Conservation (phyloP, 257 asterid genomes). For the Fraxinus anomala region DNA sequence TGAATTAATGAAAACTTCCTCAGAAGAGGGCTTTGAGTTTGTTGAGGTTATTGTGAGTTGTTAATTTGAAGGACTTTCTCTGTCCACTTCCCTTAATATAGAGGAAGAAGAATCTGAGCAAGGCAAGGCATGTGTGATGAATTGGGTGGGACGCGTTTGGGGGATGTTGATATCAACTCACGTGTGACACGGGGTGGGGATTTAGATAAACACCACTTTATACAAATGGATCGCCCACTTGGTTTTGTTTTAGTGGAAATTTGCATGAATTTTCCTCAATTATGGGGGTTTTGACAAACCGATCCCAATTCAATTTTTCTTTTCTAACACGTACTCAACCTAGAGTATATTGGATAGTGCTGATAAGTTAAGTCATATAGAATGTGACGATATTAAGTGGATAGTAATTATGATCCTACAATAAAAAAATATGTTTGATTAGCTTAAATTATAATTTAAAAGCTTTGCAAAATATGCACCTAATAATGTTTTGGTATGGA, state of each 20-base stretch:
- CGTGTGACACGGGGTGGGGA: background rate
- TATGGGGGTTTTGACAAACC: background rate
- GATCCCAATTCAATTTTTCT: background rate
- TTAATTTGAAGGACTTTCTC: background rate
- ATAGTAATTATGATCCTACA: too few species aligned
- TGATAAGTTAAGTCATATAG: too few species aligned
- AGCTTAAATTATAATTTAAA: too few species aligned
- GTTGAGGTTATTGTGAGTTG: background rate
- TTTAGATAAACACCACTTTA: background rate
- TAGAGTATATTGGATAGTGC: too few species aligned
- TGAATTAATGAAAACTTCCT: background rate
- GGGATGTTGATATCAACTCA: background rate
- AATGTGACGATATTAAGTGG: too few species aligned
- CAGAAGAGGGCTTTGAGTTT: background rate
- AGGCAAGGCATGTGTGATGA: background rate
- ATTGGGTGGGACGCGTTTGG: background rate
- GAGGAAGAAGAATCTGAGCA: background rate
- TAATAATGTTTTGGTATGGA: too few species aligned
- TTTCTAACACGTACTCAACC: too few species aligned
- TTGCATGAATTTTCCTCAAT: background rate
- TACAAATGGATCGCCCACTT: background rate
- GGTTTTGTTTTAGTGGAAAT: background rate
- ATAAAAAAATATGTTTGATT: too few species aligned
- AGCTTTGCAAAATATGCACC: too few species aligned
- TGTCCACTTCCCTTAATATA: background rate